phyloP scores from a whole-genome alignment of 768 basidiomycete genomes.

The Leccinum subgranulosum region DNA sequence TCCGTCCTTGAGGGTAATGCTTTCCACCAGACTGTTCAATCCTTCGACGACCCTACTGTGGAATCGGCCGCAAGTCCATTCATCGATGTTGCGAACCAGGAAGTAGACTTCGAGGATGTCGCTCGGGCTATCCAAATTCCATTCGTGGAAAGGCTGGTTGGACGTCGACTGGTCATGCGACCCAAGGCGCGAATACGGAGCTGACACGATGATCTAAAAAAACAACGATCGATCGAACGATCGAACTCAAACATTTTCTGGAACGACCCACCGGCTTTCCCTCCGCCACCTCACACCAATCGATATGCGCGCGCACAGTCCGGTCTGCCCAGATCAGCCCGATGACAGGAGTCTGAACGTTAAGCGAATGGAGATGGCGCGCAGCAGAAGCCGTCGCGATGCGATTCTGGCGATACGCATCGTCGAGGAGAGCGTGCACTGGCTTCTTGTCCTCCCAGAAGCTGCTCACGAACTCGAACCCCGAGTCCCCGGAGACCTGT shows the following conservation, averaged over 20 bases:
- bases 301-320: slow-evolving; percentile 50
- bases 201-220: slow-evolving; percentile 46
- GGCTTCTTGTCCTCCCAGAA: slow-evolving; percentile 64
- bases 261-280: slow-evolving; percentile 33
- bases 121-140: slow-evolving; percentile 43
- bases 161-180: slow-evolving; percentile 9
- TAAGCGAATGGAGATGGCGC: slow-evolving; percentile 48
- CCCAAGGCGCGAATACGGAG: slow-evolving; percentile 38
- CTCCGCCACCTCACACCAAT: slow-evolving; percentile 45
- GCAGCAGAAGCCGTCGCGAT: slow-evolving; percentile 50
- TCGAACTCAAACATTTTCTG: neutral
- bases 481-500: slow-evolving; percentile 42
- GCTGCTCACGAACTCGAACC: slow-evolving; percentile 53
- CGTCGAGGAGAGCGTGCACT: slow-evolving; percentile 43
- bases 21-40: slow-evolving; percentile 35
- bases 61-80: slow-evolving; percentile 48
- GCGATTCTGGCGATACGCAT: slow-evolving; percentile 57
- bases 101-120: slow-evolving; percentile 51
- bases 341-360: slow-evolving; percentile 45
- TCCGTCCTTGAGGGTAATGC: slow-evolving; percentile 31
- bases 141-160: slow-evolving; percentile 41
- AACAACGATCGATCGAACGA: neutral
- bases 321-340: slow-evolving; percentile 55
- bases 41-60: slow-evolving; percentile 38
- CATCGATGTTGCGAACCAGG: slow-evolving; percentile 50